These are phyloP conservation scores for Hymenochaete sp. DNA, from an alignment of 1,284 basidiomycete species.

Conservation along the genomic window DNA sequence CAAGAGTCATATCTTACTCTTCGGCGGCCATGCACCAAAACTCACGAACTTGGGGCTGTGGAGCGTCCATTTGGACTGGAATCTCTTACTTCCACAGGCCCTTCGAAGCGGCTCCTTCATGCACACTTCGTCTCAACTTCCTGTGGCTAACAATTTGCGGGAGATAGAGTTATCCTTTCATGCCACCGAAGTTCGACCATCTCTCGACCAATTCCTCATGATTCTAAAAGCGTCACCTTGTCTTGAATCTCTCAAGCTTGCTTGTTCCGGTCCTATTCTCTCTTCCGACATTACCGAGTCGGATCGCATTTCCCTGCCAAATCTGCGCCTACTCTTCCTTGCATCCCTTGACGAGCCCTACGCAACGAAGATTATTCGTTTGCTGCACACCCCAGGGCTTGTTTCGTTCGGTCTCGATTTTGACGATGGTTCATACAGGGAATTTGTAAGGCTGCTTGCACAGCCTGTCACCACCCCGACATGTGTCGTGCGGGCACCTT, in stretches of 20 bases:
- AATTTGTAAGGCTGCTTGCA: constrained; percentile 34
- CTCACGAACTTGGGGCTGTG: constrained; percentile 41
- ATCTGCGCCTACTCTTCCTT: constrained; percentile 39
- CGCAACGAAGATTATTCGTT: constrained; percentile 36
- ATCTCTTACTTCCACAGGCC: constrained; percentile 23
- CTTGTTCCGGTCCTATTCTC: constrained; percentile 40
- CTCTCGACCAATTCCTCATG: constrained; percentile 38
- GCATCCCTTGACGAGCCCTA: constrained; percentile 38
- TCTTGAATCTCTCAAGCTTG: constrained; percentile 40
- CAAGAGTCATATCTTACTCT: constrained; percentile 27
- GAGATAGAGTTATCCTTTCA: constrained; percentile 52
- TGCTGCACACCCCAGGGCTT: constrained; percentile 35
- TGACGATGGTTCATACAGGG: constrained; percentile 39
- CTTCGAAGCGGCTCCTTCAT: background rate
- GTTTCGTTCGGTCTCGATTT: constrained; percentile 39
- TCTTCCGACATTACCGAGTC: constrained; percentile 22
- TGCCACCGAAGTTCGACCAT: constrained; percentile 45
- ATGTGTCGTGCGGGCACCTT: constrained; percentile 16
- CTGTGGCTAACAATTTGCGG: constrained; percentile 34
- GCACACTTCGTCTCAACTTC: constrained; percentile 15
- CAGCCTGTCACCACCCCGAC: background rate
- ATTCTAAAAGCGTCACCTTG: constrained; percentile 43
- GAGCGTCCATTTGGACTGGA: constrained; percentile 61
- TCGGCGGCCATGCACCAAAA: constrained; percentile 46
- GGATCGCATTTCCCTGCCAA: constrained; percentile 36